These are phyloP conservation scores for Ogataea hybrid DNA, from an alignment of 1,139 yeast species.

Conservation along the genomic window DNA sequence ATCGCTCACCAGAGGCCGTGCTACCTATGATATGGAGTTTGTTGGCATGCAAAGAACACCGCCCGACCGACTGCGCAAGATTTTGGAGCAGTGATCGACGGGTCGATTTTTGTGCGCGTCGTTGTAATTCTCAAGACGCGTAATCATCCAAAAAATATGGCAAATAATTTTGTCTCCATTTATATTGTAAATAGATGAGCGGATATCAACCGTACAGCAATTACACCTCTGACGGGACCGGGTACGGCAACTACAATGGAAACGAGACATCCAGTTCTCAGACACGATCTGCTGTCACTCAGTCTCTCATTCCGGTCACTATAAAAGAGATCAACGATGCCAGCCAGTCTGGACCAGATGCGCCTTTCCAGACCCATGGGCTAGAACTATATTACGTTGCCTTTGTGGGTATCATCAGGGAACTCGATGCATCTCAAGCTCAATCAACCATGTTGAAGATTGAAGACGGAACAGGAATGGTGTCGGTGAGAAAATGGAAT, in stretches of 20 bases:
- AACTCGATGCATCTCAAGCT: slow-evolving; percentile 47
- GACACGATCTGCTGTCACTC: slow-evolving; percentile 37
- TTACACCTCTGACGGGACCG: slow-evolving; percentile 25
- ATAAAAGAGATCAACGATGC: slow-evolving; percentile 76
- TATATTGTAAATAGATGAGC: slow-evolving; percentile 18
- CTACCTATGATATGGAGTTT: slow-evolving; percentile 76
- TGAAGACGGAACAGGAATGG: slow-evolving; percentile 85
- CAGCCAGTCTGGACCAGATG: slow-evolving; percentile 65
- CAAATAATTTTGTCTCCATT: slow-evolving; percentile 12
- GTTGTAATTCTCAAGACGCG: slow-evolving; percentile 12
- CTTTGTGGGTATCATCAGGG: slow-evolving; percentile 51
- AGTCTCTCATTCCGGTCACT: slow-evolving; percentile 71
- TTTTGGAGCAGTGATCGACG: slow-evolving; percentile 28
- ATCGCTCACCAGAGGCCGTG: slow-evolving; percentile 88
- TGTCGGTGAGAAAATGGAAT: slow-evolving; percentile 70
- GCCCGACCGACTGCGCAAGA: slow-evolving; percentile 43
- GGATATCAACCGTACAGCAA: slow-evolving; percentile 31
- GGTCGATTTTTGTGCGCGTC: slow-evolving; percentile 6
- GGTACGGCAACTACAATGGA: slow-evolving; percentile 25
- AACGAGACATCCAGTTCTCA: slow-evolving; percentile 34
- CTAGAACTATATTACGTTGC: slow-evolving; percentile 49
- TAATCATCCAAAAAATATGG: slow-evolving; percentile 9
- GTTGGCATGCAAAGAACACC: slow-evolving; percentile 66
- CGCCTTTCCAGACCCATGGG: slow-evolving; percentile 67
- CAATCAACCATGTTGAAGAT: slow-evolving; percentile 54